Evolutionary conservation across 495 filamentous ascomycete genomes (phyloP), one percentile per base, ranked within the genome.

Genomic region (Amniculicola lignicola): DNA sequence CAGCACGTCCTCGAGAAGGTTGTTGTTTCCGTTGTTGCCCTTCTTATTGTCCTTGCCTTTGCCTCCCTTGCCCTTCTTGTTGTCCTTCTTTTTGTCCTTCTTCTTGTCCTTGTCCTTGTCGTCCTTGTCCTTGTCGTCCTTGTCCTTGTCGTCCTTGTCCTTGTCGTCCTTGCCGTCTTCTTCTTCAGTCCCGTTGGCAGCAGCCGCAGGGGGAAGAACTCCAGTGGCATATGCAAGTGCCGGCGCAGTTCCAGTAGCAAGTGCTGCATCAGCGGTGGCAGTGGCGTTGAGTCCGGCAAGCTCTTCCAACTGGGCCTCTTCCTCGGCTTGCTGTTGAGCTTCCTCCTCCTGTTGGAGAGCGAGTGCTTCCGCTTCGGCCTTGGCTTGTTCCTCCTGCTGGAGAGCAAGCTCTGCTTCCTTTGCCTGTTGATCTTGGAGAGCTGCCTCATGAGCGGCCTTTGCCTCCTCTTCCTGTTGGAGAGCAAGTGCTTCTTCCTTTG

Each of bases 41-140:
- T 51, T 16, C 24, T 45, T 21, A 24, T 45, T 45, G 42, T 28
- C 22, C 9, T 48, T 48, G 44, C 44, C 44, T 40, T 40, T 40
- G 16, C 37, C 37, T 19, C 10, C 16, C 6, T 35, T 35, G n/a
- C 6, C 45, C 23, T 51, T 18, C 4, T 21, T 14, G 19, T 51
- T 51, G n/a, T 18, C 49, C 38, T 43, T 31, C 15, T n/a, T 18
- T 33, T 22, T 36, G 11, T 35, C 22, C n/a, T 10, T 18, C 28
- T 28, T 22, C 4, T 33, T 52, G 14, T 52, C 23, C 18, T 15
- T 16, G 14, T 29, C 12, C 11, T 25, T 25, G 43, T 29, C 31
- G n/a, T n/a, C n/a, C n/a, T n/a, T n/a, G n/a, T n/a, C n/a, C n/a
- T n/a, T n/a, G n/a, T n/a, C n/a, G n/a, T n/a, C n/a, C n/a, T n/a